Evolutionary conservation across 2,329 filamentous ascomycete species (phyloP), one percentile per base, ranked within the genome.

Genomic region (Immersiporthe knoxdaviesiana): DNA sequence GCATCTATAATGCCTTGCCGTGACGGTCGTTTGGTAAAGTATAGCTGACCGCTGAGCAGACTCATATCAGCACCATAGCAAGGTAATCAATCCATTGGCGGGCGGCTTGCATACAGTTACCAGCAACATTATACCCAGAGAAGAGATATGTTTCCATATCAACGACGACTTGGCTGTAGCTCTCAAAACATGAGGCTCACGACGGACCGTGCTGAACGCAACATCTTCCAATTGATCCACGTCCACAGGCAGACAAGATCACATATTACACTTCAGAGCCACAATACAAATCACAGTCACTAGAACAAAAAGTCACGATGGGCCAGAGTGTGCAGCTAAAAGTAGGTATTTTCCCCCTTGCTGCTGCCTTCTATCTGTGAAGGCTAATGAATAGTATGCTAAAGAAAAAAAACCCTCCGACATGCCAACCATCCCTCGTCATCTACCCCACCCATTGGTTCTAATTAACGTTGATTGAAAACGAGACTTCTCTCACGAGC

Each of bases 381-480:
- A 47, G 44, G 44, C 44, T 47, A 47, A 47, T 47, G 63, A 56
- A n/a, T 35, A 27, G 47, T 59, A 35, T 68, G 41, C 63, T 66
- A 68, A 63, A 50, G 7, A 47, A 5, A 41, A n/a, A n/a, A 5
- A 30, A n/a, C n/a, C n/a, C n/a, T 56, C 47, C 41, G 52, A 66
- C 66, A 70, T 68, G 66, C 32, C 69, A 62, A 18, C 39, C 37
- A 39, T 66, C 24, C 62, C 50, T 37, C 59, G 41, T 62, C 41
- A 50, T 63, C n/a, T 65, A 21, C 39, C 44, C 63, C 50, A 52
- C 66, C 69, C 69, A 68, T 63, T 63, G 8, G n/a, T 66, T 63
- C 14, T n/a, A 47, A 68, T 58, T 65, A 27, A 30, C 64, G 18
- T 68, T 6, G 35, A 3, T 56, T 54, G 41, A 14, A 16, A 70